Percentiles rank a stretch among this genome's conserved stretches.
These are phyloP conservation scores for Pyrenophora graminea DNA, from an alignment of 2,329 filamentous ascomycete genomes.

Conservation along the genomic window DNA sequence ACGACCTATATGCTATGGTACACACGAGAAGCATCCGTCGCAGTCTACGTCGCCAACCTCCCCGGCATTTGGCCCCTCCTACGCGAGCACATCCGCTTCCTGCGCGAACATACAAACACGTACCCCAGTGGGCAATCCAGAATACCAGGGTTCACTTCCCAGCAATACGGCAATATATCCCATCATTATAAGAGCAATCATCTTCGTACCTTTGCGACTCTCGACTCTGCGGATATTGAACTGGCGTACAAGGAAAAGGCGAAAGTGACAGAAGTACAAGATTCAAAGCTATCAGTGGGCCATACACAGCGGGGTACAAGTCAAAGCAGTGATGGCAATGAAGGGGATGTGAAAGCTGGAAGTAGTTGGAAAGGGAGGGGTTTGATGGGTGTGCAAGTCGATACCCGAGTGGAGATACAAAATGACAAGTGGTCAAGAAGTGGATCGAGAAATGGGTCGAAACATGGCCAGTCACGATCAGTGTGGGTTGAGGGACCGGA, in stretches of 20 bases:
- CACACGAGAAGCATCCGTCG: conserved; percentile 58
- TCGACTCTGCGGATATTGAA: conserved; percentile 29
- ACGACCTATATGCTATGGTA: conserved; percentile 56
- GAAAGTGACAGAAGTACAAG: conserved; percentile 4
- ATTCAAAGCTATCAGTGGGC: conserved; percentile 10
- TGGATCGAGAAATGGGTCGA: conserved; percentile 2
- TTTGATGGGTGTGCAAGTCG: conserved; percentile 29
- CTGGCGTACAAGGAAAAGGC: conserved; percentile 20
- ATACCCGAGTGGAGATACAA: conserved; percentile 37
- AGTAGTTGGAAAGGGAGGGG: conserved; percentile 15
- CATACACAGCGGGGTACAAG: conserved; percentile 9
- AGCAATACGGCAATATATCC: conserved; percentile 23
- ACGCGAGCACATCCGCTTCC: conserved; percentile 48
- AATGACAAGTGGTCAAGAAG: conserved; percentile 23
- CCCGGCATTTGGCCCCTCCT: conserved; percentile 60
- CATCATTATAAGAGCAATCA: conserved; percentile 18
- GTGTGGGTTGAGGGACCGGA: conserved; percentile 17
- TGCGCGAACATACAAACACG: conserved; percentile 31
- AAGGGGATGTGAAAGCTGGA: background rate
- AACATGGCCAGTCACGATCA: conserved; percentile 5
- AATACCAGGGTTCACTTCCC: conserved; percentile 24
- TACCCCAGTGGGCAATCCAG: conserved; percentile 17
- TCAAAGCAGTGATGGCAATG: conserved; percentile 27
- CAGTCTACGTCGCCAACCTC: conserved; percentile 59
- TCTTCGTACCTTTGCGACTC: conserved; percentile 10